Evolutionary conservation across 805 yeast genomes (phyloP), one percentile per base, ranked within the genome.

Genomic region (Cyberlindnera sargentensis): DNA sequence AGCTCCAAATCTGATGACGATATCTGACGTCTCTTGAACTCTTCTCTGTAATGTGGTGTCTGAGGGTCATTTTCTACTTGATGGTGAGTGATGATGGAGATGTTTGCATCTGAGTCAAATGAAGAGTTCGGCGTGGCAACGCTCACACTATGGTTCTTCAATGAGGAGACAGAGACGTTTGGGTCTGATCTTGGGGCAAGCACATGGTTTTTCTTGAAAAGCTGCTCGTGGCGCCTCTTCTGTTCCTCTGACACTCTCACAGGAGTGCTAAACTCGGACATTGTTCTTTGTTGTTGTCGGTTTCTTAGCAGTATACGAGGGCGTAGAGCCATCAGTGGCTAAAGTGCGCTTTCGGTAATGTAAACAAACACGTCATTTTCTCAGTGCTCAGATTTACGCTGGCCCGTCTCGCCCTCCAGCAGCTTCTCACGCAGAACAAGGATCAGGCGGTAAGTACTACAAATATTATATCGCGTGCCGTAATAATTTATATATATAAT

Each of bases 31-130:
- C 39, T 42, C 3, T 38, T 31, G 40, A 36, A 50, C 40, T 50
- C 49, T 9, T 47, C 48, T 40, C 61, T 47, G 28, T 42, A 36
- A 8, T 34, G 27, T 1, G 61, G 61, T 1, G 61, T 57, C 35
- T 54, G 49, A n/a, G 61, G 61, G 31, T 57, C 50, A 36, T 51
- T 51, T 7, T 40, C 50, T 25, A 57, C 52, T 9, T 52, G 46
- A 1, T 39, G 9, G 28, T 47, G 49, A 6, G 50, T 44, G 8
- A 57, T 39, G 3, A 51, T 55, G 5, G 57, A 48, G 3, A 57
- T 23, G 20, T 50, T 36, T 2, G 39, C 39, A 25, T 40, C 41
- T 15, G 42, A 31, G 8, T 31, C 32, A 32, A 41, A 42, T 23
- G 42, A 36, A 2, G 41, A 35, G 23, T 37, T 39, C 8, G 44